Base-by-base conservation (phyloP, 305 asterid species). In the Ajuga reptans region DNA sequence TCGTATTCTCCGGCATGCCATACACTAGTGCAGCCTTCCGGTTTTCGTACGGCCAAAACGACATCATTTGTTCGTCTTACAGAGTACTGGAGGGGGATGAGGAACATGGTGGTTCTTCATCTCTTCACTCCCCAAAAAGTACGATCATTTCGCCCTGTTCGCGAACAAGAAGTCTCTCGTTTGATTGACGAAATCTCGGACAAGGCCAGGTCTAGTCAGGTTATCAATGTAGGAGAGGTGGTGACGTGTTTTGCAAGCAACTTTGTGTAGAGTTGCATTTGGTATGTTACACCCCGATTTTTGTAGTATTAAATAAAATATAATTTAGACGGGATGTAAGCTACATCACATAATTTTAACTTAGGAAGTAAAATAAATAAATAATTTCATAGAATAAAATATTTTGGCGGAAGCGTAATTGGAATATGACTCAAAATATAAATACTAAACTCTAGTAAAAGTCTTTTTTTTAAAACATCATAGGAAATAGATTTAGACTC, bases 51-150 rank as follows among this genome's bases (percentile, higher is more conserved):
- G 58, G 43, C 58, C 58, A 64, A 39, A 45, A 42, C 45, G 58
- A 64, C 69, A 64, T 64, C 2, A 17, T 47, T 45, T 2, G 41
- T 34, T 27, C 57, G 9, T 16, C 34, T 7, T 64, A 64, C 57
- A 15, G 57, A 63, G 2, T 63, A 63, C 16, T 63, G 56, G 69
- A 31, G 60, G 36, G 39, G 49, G 36, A 69, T 69, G 74, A 47
- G 59, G 60, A 69, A 60, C 17, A 50, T 34, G 71, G 71, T 66
- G 0, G 71, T 66, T 36, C 71, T 12, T 31, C 71, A 66, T 18
- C 71, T 66, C 74, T 69, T 60, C 31, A 31, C 10, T 1, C 67
- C 67, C 11, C 67, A 33, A 0, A 69, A 50, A 17, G 24, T 57
- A 1, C 36, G 36, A 6, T 45, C 37, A 0, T 31, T 43, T 17